Evolutionary conservation across 2,329 filamentous ascomycete species (phyloP).

Genomic region (Aspergillus novofumigatus): DNA sequence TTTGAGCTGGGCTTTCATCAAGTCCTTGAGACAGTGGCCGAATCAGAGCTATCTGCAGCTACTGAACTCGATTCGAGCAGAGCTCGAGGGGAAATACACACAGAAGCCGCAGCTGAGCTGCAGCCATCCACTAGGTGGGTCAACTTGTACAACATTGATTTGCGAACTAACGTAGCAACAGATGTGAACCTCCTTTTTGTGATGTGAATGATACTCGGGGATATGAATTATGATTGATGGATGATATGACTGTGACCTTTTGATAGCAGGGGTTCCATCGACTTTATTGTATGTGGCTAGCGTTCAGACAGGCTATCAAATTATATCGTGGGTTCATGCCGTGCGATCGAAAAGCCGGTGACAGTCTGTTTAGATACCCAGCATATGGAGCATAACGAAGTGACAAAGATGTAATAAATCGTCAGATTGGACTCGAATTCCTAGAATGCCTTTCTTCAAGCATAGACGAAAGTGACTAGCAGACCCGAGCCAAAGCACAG

Average conservation of each 20-base stretch:
- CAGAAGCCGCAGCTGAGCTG: slow-evolving; percentile 97
- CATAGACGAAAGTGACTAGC: no score
- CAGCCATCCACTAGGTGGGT: slow-evolving; percentile 89
- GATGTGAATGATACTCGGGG: slow-evolving; percentile 46
- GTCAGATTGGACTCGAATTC: no score
- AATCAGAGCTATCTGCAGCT: slow-evolving; percentile 94
- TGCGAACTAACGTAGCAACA: slow-evolving; percentile 26
- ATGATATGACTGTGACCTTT: neutral
- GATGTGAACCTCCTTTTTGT: slow-evolving; percentile 64
- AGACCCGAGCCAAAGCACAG: no score
- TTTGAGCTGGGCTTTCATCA: slow-evolving; percentile 97
- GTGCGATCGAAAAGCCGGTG: no score
- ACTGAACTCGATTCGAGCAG: slow-evolving; percentile 87
- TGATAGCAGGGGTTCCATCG: neutral
- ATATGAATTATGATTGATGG: neutral
- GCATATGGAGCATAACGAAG: neutral
- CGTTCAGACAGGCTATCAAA: no score
- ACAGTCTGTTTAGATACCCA: neutral
- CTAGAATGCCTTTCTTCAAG: no score
- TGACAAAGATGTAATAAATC: no score
- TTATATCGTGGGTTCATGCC: no score
- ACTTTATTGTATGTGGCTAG: neutral
- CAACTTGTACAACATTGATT: neutral
- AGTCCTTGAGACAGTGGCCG: slow-evolving; percentile 79
- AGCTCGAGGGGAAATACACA: slow-evolving; percentile 79